Conservation (phyloP, 2,329 filamentous ascomycete species). For the Rutstroemia sp. region DNA sequence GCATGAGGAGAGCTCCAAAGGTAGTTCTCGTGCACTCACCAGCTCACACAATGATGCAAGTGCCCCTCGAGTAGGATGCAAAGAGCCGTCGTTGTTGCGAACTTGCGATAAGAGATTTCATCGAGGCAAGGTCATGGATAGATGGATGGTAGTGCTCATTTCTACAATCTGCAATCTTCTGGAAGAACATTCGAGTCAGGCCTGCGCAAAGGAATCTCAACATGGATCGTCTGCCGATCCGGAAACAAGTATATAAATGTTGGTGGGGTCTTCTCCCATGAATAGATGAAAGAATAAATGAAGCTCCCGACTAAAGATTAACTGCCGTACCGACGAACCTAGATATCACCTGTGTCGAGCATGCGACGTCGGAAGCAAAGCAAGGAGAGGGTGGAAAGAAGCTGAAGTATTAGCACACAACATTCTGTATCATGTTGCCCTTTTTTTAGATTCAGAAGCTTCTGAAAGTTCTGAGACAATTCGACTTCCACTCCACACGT, state of each 20-base stretch:
- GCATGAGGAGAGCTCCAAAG: neutral
- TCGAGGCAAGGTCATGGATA: neutral
- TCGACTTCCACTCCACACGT: neutral
- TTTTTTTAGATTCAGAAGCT: no score
- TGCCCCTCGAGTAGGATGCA: slow-evolving; percentile 2
- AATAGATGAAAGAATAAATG: no score
- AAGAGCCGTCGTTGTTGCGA: neutral
- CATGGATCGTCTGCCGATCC: slow-evolving; percentile 1
- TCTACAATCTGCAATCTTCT: neutral
- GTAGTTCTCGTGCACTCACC: neutral
- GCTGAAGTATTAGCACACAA: no score
- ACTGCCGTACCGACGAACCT: no score
- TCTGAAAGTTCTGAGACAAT: neutral
- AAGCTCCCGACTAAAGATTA: no score
- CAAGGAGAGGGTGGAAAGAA: no score
- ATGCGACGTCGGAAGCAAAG: no score
- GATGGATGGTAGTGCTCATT: neutral
- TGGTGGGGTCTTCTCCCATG: no score
- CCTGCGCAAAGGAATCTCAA: slow-evolving; percentile 2
- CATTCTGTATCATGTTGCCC: no score
- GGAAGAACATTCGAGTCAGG: neutral
- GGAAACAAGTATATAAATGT: no score
- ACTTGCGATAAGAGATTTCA: neutral
- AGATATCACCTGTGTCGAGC: no score
- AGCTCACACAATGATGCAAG: neutral